Evolutionary conservation across 2,329 filamentous ascomycete genomes (phyloP), one percentile per base, ranked within the genome.

Genomic region (Paecilomyces variotii): DNA sequence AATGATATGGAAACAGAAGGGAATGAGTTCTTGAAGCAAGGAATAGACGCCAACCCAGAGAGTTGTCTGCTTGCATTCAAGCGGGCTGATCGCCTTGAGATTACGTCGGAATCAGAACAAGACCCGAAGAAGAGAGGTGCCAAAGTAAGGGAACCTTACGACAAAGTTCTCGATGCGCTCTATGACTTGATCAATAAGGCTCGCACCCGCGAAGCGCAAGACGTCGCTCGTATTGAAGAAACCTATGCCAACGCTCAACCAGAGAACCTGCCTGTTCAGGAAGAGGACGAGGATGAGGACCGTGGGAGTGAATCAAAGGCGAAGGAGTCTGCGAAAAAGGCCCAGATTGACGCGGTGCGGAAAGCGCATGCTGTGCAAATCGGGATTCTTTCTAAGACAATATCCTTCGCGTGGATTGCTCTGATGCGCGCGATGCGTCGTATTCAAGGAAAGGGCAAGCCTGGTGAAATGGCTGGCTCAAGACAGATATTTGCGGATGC

Each of bases 371-470:
- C 85, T 6, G 82, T 83, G 4, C 90, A 96, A 68, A 85, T 87
- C 34, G 86, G 88, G 28, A 80, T 89, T 14, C 81, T 97, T 25
- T 93, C 89, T 50, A 87, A 88, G 66, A 93, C 90, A 1, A 87
- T 99, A 57, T 96, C 94, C 0, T 92, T 91, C 68, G 87, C 91
- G 3, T 99, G 94, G 94, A 95, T 97, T 68, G 91, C 91, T 14
- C 80, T 97, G 60, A 95, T 96, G 76, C 87, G 94, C 55, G 89
- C 93, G 3, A 96, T 96, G 84, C 89, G 94, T 58, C 90, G 94
- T 56, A 87, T 97, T 14, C 92, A 97, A 74, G 95, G 94, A 61
- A 87, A 88, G 68, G 86, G 86, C 54, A 82, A 82, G 61, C 91
- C 92, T 63, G 87, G 87, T 35, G 86, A 84, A 66, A 72, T 79